phyloP scores from a whole-genome alignment of 2,329 filamentous ascomycete genomes.

The Clarireedia monteithiana region DNA sequence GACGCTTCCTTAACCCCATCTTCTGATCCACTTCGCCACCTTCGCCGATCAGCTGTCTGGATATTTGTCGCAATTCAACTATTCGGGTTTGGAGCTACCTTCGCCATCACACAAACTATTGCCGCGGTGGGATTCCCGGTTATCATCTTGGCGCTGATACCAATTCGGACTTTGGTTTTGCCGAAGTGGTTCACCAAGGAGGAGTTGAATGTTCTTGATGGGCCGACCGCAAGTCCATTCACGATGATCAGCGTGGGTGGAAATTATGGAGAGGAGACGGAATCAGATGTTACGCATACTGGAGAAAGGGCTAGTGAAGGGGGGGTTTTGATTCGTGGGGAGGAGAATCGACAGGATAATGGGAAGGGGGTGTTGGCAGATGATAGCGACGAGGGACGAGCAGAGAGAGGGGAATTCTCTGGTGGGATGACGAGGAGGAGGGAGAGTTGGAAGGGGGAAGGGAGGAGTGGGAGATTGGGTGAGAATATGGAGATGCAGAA shows the following conservation, averaged over 20 bases:
- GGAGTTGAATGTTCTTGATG: slow-evolving; percentile 40
- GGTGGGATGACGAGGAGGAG: slow-evolving; percentile 2
- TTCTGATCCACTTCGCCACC: slow-evolving; percentile 50
- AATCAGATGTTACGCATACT: slow-evolving; percentile 9
- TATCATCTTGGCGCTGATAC: slow-evolving; percentile 24
- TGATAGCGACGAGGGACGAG: slow-evolving; percentile 15
- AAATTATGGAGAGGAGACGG: slow-evolving; percentile 30
- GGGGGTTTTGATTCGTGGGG: slow-evolving; percentile 11
- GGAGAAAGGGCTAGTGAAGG: slow-evolving; percentile 10
- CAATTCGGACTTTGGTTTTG: slow-evolving; percentile 33
- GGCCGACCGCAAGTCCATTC: slow-evolving; percentile 53
- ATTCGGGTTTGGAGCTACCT: slow-evolving; percentile 66
- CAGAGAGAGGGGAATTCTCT: slow-evolving; percentile 21
- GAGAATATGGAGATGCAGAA: slow-evolving; percentile 14
- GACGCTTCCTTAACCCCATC: slow-evolving; percentile 55
- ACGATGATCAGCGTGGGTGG: slow-evolving; percentile 28
- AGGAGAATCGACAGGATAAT: slow-evolving; percentile 15
- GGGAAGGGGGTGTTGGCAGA: slow-evolving; percentile 11
- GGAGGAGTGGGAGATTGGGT: slow-evolving; percentile 13
- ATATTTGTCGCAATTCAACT: slow-evolving; percentile 62
- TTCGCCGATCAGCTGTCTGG: slow-evolving; percentile 62
- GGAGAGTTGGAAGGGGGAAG: slow-evolving; percentile 13
- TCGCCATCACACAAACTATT: slow-evolving; percentile 76
- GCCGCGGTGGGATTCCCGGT: slow-evolving; percentile 71
- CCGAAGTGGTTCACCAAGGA: slow-evolving; percentile 24